Evolutionary conservation across 2,329 filamentous ascomycete species (phyloP).

Genomic region (Pseudocercospora cruenta): DNA sequence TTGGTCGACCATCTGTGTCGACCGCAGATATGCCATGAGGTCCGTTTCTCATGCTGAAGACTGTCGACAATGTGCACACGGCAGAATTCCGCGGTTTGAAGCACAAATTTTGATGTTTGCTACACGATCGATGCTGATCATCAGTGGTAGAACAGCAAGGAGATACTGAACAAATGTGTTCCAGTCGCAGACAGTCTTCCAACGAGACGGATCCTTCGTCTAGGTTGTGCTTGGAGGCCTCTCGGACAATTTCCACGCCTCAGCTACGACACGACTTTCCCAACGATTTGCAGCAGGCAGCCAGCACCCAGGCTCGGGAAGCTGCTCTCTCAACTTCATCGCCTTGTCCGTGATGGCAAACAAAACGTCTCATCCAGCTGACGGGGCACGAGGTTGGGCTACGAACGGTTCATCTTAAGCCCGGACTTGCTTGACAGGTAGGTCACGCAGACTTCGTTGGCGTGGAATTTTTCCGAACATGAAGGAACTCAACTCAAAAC

Average conservation of each 20-base stretch:
- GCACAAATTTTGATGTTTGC: neutral
- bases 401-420: slow-evolving; percentile 4
- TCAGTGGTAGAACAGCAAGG: neutral
- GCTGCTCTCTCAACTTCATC: neutral
- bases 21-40: neutral
- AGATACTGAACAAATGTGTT: neutral
- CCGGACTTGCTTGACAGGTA: slow-evolving; percentile 14
- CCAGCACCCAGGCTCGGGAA: neutral
- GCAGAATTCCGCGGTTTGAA: neutral
- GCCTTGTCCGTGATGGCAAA: neutral
- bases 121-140: neutral
- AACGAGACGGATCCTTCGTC: neutral
- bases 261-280: neutral
- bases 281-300: neutral
- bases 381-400: neutral
- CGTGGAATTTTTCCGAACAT: slow-evolving; percentile 11
- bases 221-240: neutral
- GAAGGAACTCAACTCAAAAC: slow-evolving; percentile 8
- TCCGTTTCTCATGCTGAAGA: neutral
- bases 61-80: neutral
- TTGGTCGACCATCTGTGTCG: neutral
- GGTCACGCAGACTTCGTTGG: slow-evolving; percentile 16
- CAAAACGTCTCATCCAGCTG: neutral
- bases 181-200: neutral
- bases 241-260: no score